Conservation (phyloP, 176 grass and related monocot genomes). For the maize (Zea mays) region Zm-B73-REFERENCE-NAM-5.0 NC_050103.1:135174501-135175000, state of each 20-base stretch:
- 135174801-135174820: constrained; percentile 21
- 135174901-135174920: constrained; percentile 54
- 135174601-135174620: not conserved
- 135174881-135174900: constrained; percentile 54
- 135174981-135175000: constrained; percentile 56
- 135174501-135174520: not conserved
- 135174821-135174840: constrained; percentile 40
- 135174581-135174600: not conserved
- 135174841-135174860: constrained; percentile 45
- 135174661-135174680: not conserved
- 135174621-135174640: not conserved
- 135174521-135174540: not conserved
- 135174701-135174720: not conserved
- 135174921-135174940: constrained; percentile 65
- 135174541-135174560: not conserved
- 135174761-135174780: not conserved
- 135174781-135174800: constrained; percentile 3
- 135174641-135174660: not conserved
- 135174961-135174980: constrained; percentile 39
- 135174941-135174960: constrained; percentile 60
- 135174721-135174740: not conserved
- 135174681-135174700: not conserved
- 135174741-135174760: not conserved
- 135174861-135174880: constrained; percentile 54
- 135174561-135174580: not conserved